Evolutionary conservation across 1,139 yeast genomes (phyloP).

Genomic region (Eremothecium cymbalariae): DNA sequence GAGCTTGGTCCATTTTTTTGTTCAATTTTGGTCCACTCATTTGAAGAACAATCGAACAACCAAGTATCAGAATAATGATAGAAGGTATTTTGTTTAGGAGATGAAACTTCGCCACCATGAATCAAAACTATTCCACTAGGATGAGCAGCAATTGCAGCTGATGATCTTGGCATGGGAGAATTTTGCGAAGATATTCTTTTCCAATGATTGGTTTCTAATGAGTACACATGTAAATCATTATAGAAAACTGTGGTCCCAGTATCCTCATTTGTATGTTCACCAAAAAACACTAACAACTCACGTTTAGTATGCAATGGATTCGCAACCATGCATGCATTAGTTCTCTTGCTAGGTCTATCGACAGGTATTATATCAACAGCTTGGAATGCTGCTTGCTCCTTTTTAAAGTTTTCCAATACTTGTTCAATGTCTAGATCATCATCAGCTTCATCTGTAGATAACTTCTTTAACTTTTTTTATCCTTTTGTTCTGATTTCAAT

Average conservation of each 20-base stretch:
- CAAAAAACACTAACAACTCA: slow-evolving; percentile 82
- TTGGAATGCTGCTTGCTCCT: slow-evolving; percentile 70
- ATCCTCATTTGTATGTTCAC: slow-evolving; percentile 50
- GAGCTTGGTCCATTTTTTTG: slow-evolving; percentile 70
- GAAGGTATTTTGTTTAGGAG: slow-evolving; percentile 92
- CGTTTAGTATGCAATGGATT: slow-evolving; percentile 68
- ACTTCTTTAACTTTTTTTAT: slow-evolving; percentile 69
- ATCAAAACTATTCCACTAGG: slow-evolving; percentile 78
- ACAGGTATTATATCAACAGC: slow-evolving; percentile 57
- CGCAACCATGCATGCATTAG: slow-evolving; percentile 68
- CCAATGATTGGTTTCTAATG: slow-evolving; percentile 78
- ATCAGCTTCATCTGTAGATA: slow-evolving; percentile 77
- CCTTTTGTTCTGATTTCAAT: slow-evolving; percentile 63
- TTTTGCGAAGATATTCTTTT: slow-evolving; percentile 70
- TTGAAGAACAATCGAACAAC: slow-evolving; percentile 74
- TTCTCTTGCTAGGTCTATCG: slow-evolving; percentile 55
- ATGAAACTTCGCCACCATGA: slow-evolving; percentile 96
- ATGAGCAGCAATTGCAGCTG: slow-evolving; percentile 90
- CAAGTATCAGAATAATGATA: slow-evolving; percentile 96
- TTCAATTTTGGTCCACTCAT: slow-evolving; percentile 88
- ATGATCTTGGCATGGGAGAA: slow-evolving; percentile 85
- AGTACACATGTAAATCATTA: slow-evolving; percentile 71
- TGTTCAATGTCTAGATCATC: slow-evolving; percentile 87
- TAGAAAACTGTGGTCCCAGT: slow-evolving; percentile 59
- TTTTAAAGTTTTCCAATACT: slow-evolving; percentile 66